Evolutionary conservation across 2,329 filamentous ascomycete species (phyloP), one percentile per base, ranked within the genome.

Genomic region (Rasamsonia emersonii): DNA sequence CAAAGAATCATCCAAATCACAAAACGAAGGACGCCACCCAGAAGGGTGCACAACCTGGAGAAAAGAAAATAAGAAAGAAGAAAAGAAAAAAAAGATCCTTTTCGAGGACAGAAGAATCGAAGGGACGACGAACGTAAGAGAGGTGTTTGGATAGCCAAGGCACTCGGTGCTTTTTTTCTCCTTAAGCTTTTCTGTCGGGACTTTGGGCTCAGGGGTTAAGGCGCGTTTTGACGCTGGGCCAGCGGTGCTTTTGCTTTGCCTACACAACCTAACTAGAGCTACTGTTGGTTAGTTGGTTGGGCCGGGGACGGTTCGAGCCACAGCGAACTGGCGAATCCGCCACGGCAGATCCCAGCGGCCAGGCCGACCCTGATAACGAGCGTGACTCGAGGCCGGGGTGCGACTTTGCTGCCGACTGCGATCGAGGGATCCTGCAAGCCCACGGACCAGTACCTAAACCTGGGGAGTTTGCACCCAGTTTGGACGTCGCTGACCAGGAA

Each of bases 21-120:
- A 9, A 30, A 29, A 30, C n/a, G 28, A 30, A 30, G 28, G 28
- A 30, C 14, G 21, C 16, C 10, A 14, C 28, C 28, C 28, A 30
- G 17, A 29, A 17, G 28, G 28, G 11, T 6, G 24, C n/a, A 17
- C 17, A 19, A 13, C 11, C 9, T 8, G n/a, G 11, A 13, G 21
- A 20, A 17, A 30, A 30, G 28, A 19, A 19, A n/a, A 30, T 9
- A 18, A n/a, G 14, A 30, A 14, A 13, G 11, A 30, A 18, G 16
- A 18, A 10, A 30, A 9, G 10, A n/a, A n/a, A n/a, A n/a, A n/a
- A n/a, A n/a, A n/a, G n/a, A n/a, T n/a, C n/a, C n/a, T n/a, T n/a
- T n/a, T n/a, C n/a, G n/a, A n/a, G n/a, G n/a, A 9, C 8, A 9
- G 9, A 30, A 20, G 9, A 20, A 30, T 20, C 21, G 28, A 20